A percentile compares a stretch with the other conserved stretches of the same genome.
Evolutionary conservation across 1,139 yeast genomes (phyloP).

Genomic region (Suhomyces maxii): DNA sequence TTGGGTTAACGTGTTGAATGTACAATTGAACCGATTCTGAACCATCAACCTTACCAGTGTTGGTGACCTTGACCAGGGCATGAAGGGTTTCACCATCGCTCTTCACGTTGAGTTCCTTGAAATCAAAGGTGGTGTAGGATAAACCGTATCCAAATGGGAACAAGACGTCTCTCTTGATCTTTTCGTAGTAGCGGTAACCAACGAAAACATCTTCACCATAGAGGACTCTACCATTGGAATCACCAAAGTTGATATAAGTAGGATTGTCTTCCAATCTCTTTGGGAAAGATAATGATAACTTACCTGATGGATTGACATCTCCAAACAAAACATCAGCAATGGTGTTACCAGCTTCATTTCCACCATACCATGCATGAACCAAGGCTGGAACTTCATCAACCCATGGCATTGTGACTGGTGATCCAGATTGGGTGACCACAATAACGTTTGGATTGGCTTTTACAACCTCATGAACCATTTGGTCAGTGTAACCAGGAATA

Average conservation of each 20-base stretch:
- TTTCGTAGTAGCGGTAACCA: conserved; percentile 29
- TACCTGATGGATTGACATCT: conserved; percentile 31
- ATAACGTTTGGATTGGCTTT: conserved; percentile 19
- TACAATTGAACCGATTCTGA: conserved; percentile 51
- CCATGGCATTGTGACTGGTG: conserved; percentile 23
- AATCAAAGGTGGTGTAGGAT: conserved; percentile 23
- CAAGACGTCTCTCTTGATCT: conserved; percentile 18
- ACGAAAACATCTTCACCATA: conserved; percentile 31
- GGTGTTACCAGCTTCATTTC: conserved; percentile 27
- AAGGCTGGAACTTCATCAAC: conserved; percentile 15
- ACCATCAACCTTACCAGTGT: conserved; percentile 43
- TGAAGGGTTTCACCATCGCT: conserved; percentile 13
- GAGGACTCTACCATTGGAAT: conserved; percentile 24
- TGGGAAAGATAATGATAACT: conserved; percentile 46
- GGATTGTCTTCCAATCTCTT: conserved; percentile 42
- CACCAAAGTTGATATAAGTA: conserved; percentile 37
- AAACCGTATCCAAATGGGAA: conserved; percentile 30
- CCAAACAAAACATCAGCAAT: conserved; percentile 31
- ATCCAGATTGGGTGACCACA: conserved; percentile 21
- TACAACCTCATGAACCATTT: conserved; percentile 15
- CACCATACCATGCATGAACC: conserved; percentile 25
- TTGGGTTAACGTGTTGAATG: conserved; percentile 37
- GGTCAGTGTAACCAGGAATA: conserved; percentile 20
- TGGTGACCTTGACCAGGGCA: conserved; percentile 40
- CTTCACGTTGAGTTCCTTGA: conserved; percentile 14